Percentiles rank a stretch among this genome's conserved stretches.
Conservation (phyloP, 2,329 filamentous ascomycete genomes). For the Ophiostoma quercus region DNA sequence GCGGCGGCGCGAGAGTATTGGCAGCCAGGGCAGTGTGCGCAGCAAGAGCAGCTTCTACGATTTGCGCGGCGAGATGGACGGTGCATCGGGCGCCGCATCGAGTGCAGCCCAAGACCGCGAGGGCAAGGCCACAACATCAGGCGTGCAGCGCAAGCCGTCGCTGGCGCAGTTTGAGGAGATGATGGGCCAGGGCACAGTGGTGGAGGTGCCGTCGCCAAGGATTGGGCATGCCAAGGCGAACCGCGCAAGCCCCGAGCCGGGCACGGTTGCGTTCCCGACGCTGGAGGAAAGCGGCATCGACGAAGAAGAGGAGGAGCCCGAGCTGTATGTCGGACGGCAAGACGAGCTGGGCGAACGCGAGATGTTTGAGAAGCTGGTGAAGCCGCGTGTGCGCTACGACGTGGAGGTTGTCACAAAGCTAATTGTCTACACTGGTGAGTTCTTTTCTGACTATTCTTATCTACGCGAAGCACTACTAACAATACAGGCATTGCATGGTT, state of each 20-base stretch:
- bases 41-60: conserved; percentile 43
- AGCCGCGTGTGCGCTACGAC: conserved; percentile 87
- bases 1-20: conserved; percentile 50
- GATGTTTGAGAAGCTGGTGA: conserved; percentile 77
- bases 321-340: conserved; percentile 39
- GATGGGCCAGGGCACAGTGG: conserved; percentile 62
- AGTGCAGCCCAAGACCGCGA: conserved; percentile 32
- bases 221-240: background rate
- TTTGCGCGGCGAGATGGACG: conserved; percentile 33
- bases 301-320: conserved; percentile 34
- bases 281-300: background rate
- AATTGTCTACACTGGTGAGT: conserved; percentile 84
- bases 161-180: conserved; percentile 64
- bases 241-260: background rate
- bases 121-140: conserved; percentile 40
- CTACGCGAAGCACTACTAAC: conserved; percentile 13
- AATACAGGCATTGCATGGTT: conserved; percentile 71
- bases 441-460: background rate
- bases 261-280: background rate
- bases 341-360: conserved; percentile 62
- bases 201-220: conserved; percentile 31
- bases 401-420: conserved; percentile 98
- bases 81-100: conserved; percentile 14
- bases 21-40: conserved; percentile 46
- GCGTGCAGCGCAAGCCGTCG: conserved; percentile 40